Evolutionary conservation across 2,329 filamentous ascomycete species (phyloP), one percentile per base, ranked within the genome.

Genomic region (Neospermospora avenae): DNA sequence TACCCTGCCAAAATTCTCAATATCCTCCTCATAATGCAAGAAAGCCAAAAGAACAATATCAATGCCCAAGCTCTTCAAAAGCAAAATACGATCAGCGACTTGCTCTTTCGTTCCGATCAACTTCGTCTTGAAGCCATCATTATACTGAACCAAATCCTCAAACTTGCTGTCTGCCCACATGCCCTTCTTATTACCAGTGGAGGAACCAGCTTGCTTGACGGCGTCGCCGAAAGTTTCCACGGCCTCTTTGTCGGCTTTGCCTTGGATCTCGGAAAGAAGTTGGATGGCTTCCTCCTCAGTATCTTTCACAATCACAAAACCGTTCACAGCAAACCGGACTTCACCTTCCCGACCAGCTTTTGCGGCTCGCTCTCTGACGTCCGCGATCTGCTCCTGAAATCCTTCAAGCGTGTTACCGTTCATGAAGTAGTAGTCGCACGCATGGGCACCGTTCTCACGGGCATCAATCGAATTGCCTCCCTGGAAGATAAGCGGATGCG

Each of bases 81-180:
- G 61, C 39, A 81, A 62, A 39, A 81, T 79, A 4, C 80, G 70
- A 62, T 81, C 78, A 0, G 77, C 78, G 52, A 81, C 78, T 67
- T 81, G 78, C 67, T 80, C 77, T 62, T 77, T 78, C 0, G 80
- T 81, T 0, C 80, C 79, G 45, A 81, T 80, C 25, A 82, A 67
- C 69, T 81, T 82, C 3, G 80, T 81, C 72, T 81, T 82, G 70
- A 82, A 83, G 2, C 80, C 80, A 66, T 82, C 80, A 48, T 82
- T 82, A 63, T 82, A 82, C 70, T 82, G 80, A 31, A 82, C 78
- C 57, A 82, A 65, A 65, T 83, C 80, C 53, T 82, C 77, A 42
- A 82, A 77, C 63, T 78, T 79, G 65, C 74, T 77, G 49, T 80
- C 73, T 7, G 80, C 79, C 80, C 80, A 82, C 80, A 82, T 83